Base-by-base conservation (phyloP, 768 basidiomycete genomes). In the Boletus rex-veris region DNA sequence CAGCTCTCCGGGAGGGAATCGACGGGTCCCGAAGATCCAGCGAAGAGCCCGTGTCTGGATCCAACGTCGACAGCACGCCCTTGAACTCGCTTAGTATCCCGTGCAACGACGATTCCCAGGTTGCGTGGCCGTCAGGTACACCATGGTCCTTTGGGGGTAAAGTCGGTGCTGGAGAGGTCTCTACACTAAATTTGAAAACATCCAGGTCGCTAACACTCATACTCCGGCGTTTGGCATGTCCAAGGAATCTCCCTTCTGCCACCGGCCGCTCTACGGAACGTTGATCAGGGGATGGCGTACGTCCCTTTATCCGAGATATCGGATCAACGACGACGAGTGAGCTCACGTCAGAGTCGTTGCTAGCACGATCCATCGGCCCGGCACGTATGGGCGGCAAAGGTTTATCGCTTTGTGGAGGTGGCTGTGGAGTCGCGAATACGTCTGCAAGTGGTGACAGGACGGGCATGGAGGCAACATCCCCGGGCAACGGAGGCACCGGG, bases 141-240 rank as follows among this genome's bases (percentile, higher is more conserved):
- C 48, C 49, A 28, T 45, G 45, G 63, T 66, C 64, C 54, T 67
- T 70, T 45, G 75, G 65, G 38, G 72, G 59, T 24, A 77, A 74
- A 7, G 73, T 69, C 45, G 73, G 71, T 15, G 70, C 57, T 7
- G 76, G 62, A 35, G 75, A 67, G 19, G 75, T 59, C 43, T 74
- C 65, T 3, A 72, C 50, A 54, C 74, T 67, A 3, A 72, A 65
- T 57, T 77, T 77, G 65, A 81, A 77, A 45, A 80, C 60, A 37
- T 87, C 86, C 7, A 77, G 77, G 63, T 87, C 82, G 47, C 85
- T 80, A 48, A 87, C 81, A 59, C 88, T 90, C 80, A 85, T 81
- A 64, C 87, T 90, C 54, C 88, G 74, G 59, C 86, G 80, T 60
- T 86, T 84, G 57, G 66, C 67, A 44, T 70, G 46, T 60, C 68